Conservation (phyloP, 306 rosid species). For the Medicago lupulina region DNA sequence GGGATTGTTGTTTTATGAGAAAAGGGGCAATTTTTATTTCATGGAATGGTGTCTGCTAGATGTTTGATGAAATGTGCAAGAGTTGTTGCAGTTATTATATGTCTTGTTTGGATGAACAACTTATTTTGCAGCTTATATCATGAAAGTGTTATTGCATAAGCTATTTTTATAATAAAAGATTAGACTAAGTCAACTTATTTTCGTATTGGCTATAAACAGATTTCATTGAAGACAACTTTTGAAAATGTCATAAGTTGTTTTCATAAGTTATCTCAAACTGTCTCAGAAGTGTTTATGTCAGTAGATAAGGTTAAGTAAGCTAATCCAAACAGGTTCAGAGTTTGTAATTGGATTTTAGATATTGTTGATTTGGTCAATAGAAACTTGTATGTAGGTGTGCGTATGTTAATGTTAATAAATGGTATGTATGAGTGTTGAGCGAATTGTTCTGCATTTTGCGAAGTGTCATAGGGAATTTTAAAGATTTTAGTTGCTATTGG, state of each 20-base stretch:
- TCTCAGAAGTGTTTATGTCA: too few species aligned
- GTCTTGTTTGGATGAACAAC: too few species aligned
- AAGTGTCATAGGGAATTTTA: not conserved
- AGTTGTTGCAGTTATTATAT: not conserved
- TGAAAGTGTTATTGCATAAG: too few species aligned
- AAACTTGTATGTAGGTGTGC: not conserved
- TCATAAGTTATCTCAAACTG: too few species aligned
- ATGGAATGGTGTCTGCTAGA: conserved; percentile 10
- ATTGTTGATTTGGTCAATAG: not conserved
- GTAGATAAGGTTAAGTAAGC: too few species aligned
- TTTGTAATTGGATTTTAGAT: not conserved
- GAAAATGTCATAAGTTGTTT: too few species aligned
- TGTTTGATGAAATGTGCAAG: conserved; percentile 16
- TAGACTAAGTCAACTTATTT: too few species aligned
- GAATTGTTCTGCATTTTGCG: not conserved
- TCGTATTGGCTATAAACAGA: too few species aligned
- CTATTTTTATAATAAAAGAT: too few species aligned
- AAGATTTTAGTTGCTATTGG: not conserved
- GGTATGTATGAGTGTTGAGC: not conserved
- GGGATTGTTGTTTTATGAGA: conserved; percentile 1
- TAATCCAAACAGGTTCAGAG: too few species aligned
- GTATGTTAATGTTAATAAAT: not conserved
- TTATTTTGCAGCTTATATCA: too few species aligned
- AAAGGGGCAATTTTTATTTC: not conserved
- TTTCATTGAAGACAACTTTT: too few species aligned